These are phyloP conservation scores for Verticillium dahliae DNA, from an alignment of 2,329 filamentous ascomycete species.

Conservation along the genomic window DNA sequence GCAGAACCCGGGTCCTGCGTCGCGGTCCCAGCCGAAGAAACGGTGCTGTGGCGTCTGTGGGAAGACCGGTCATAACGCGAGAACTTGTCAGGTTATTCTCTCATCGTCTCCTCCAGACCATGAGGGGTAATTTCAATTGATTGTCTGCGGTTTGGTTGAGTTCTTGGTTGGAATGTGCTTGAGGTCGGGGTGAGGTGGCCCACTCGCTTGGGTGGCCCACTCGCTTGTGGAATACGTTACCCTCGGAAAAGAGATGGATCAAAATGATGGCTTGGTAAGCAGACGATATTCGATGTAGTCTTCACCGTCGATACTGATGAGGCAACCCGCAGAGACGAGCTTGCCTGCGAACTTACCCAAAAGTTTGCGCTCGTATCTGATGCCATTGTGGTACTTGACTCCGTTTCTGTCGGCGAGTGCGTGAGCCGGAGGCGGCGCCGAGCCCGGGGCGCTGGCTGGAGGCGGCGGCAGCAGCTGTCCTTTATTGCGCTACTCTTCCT, in stretches of 20 bases:
- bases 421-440: background rate
- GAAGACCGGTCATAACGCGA: background rate
- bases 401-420: slow-evolving; percentile 33
- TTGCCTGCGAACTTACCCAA: slow-evolving; percentile 56
- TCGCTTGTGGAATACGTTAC: too few species aligned
- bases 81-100: background rate
- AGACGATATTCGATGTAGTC: slow-evolving; percentile 63
- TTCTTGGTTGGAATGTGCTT: background rate
- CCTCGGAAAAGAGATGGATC: background rate
- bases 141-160: background rate
- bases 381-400: slow-evolving; percentile 51
- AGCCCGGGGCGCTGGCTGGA: background rate
- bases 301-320: slow-evolving; percentile 59
- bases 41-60: background rate
- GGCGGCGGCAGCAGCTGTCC: background rate
- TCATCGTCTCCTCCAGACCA: background rate
- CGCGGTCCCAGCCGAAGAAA: background rate
- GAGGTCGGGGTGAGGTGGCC: background rate
- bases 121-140: background rate
- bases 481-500: slow-evolving; percentile 40
- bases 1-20: background rate
- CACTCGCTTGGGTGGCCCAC: background rate
- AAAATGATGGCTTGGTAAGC: slow-evolving; percentile 57
- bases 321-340: slow-evolving; percentile 54
- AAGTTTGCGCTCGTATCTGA: slow-evolving; percentile 57